phyloP scores from a whole-genome alignment of 148 eudicot genomes.

The Spergularia bocconei region DNA sequence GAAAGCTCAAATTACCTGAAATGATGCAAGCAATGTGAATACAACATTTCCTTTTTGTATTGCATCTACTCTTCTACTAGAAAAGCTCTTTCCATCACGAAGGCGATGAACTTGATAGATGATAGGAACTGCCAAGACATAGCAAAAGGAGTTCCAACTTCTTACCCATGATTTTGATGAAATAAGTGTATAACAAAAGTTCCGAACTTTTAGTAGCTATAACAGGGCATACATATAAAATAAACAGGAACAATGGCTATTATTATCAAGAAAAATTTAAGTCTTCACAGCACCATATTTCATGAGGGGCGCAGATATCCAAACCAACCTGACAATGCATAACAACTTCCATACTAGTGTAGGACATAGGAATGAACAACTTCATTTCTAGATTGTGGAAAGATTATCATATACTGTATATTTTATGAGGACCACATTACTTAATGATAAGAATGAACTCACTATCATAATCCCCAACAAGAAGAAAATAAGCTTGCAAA shows the following conservation, averaged over 20 bases:
- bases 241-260: too few species aligned
- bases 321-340: background rate
- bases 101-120: conserved; percentile 85
- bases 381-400: too few species aligned
- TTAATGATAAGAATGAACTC: conserved; percentile 31
- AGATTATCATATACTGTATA: too few species aligned
- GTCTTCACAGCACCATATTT: background rate
- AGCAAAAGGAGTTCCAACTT: background rate
- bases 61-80: conserved; percentile 87
- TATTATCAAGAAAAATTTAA: too few species aligned
- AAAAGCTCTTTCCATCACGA: conserved; percentile 94
- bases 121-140: conserved; percentile 68
- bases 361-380: background rate
- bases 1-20: conserved; percentile 59
- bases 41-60: conserved; percentile 83
- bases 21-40: conserved; percentile 83
- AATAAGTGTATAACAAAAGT: background rate
- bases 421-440: too few species aligned
- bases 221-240: too few species aligned
- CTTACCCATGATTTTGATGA: background rate
- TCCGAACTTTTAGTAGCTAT: too few species aligned
- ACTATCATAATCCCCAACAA: conserved; percentile 80
- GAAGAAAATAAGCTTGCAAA: conserved; percentile 94
- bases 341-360: background rate
- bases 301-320: background rate